Evolutionary conservation across 75 land plant genomes (phyloP).

Genomic region (Pinus tabuliformis): DNA sequence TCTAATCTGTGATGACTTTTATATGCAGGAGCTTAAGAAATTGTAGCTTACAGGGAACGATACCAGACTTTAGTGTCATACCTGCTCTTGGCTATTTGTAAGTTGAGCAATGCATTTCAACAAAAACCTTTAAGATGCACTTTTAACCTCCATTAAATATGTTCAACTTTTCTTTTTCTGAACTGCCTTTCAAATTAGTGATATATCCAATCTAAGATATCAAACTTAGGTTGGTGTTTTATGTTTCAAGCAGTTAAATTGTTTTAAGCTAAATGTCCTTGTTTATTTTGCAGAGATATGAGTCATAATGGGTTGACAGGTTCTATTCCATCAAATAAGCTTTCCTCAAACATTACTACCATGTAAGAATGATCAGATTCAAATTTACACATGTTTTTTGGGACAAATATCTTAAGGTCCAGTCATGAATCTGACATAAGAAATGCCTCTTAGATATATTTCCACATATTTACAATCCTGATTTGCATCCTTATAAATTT

Average conservation of each 20-base stretch:
- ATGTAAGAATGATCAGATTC: constrained; percentile 35
- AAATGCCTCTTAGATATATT: too few relatives aligned
- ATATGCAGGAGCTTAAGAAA: constrained; percentile 77
- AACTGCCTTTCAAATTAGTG: neutral
- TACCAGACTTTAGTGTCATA: constrained; percentile 58
- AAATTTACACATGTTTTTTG: neutral
- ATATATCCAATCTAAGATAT: neutral
- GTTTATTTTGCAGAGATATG: constrained; percentile 44
- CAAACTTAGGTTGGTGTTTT: neutral
- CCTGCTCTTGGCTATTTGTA: constrained; percentile 48
- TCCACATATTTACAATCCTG: neutral
- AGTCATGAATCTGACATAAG: neutral
- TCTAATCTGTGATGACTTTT: constrained; percentile 5
- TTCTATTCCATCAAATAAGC: constrained; percentile 35
- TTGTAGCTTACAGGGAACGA: constrained; percentile 58
- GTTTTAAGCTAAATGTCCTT: neutral
- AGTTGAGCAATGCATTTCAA: constrained; percentile 21
- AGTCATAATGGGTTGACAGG: constrained; percentile 60
- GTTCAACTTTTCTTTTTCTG: neutral
- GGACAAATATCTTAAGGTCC: neutral
- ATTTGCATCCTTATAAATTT: too few relatives aligned
- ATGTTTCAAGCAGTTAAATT: neutral
- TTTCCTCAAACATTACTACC: constrained; percentile 53
- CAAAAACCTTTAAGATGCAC: neutral
- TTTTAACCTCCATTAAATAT: neutral